Base-by-base conservation (phyloP, 768 basidiomycete species). In the Boletus eberwhitei region DNA sequence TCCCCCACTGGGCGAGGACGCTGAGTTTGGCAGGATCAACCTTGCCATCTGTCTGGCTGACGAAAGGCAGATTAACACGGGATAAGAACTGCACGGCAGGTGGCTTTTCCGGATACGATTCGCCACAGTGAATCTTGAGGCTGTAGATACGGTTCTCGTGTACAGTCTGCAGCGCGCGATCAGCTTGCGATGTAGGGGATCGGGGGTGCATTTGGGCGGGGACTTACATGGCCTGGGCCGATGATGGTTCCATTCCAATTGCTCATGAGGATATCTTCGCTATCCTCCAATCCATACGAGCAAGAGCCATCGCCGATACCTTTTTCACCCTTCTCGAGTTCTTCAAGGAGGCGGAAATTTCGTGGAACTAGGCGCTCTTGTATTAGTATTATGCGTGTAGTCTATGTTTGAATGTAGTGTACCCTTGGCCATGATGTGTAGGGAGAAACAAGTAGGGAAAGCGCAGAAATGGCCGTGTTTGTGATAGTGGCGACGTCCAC, bases 201-300 rank as follows among this genome's bases (percentile, higher is more conserved):
- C 53, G 50, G 50, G 39, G 50, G 19, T 19, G 35, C 26, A 41
- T 9, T 43, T 35, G 21, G 29, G 29, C 8, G 35, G n/a, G 21
- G 19, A 77, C 90, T 57, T 71, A 95, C 93, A 74, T 99, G 95
- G 48, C 95, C 95, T 32, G 97, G 97, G 9, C 97, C 97, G 58
- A 99, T 93, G 77, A 99, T 95, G 21, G 97, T 99, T 48, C 97
- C 96, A 67, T 97, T 98, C 97, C 97, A 99, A 71, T 92, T 80
- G 75, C 84, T 88, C 95, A 99, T 98, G 77, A 92, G 78, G 77
- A 96, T 88, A 80, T 98, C 97, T 69, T 98, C 95, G 63, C 86
- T 74, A 73, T 98, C 93, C 75, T 93, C 92, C 55, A 99, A 77
- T 38, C 97, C 97, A 65, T 98, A 99, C 19, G 93, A 96, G 77